A percentile compares a stretch with the other conserved stretches of the same genome.
These are phyloP conservation scores for Elaphomyces granulatus DNA, from an alignment of 495 filamentous ascomycete genomes.

Conservation along the genomic window DNA sequence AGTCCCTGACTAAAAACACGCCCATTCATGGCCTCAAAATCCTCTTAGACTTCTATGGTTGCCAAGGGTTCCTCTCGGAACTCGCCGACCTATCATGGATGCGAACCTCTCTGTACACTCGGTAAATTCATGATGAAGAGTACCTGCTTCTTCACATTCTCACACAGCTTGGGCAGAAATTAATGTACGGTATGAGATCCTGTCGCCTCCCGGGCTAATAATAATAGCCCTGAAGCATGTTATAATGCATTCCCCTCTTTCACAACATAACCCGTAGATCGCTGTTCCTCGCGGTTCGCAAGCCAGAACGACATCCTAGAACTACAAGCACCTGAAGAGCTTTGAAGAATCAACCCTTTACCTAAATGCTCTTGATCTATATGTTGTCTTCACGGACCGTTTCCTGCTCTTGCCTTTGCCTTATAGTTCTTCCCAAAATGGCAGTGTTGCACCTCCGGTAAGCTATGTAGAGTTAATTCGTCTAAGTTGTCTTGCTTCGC, in stretches of 20 bases:
- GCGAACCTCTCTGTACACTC: neutral
- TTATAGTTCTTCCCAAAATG: neutral
- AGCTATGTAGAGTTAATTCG: neutral
- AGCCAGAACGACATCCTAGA: neutral
- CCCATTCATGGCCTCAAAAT: neutral
- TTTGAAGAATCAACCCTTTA: neutral
- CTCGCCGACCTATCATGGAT: neutral
- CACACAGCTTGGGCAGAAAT: neutral
- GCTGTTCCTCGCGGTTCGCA: too few species aligned
- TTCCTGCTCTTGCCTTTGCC: neutral
- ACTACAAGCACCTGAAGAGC: neutral
- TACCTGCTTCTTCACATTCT: neutral
- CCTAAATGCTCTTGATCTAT: neutral
- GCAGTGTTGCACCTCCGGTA: neutral
- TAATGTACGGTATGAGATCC: neutral
- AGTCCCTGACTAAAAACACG: neutral
- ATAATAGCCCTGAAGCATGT: neutral
- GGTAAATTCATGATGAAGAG: neutral
- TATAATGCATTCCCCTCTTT: neutral
- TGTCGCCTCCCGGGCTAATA: neutral
- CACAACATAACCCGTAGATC: too few species aligned
- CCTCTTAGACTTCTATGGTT: neutral
- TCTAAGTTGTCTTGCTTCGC: slow-evolving; percentile 1
- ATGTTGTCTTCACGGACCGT: neutral
- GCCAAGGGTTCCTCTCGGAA: neutral